Evolutionary conservation across 75 land plant species (phyloP), one percentile per base, ranked within the genome.

Genomic region (Picea glauca): DNA sequence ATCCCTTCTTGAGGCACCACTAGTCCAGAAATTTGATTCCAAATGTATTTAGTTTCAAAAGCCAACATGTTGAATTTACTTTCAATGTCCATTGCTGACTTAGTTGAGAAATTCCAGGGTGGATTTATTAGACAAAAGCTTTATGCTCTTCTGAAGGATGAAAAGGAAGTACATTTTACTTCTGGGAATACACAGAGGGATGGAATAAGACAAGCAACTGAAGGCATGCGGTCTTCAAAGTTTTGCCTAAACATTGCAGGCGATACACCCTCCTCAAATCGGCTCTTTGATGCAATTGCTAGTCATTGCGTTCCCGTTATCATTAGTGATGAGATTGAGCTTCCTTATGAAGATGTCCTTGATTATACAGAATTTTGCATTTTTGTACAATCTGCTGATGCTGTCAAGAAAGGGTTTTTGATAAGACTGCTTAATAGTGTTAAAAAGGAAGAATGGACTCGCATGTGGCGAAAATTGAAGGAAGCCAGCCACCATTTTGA

Each of bases 251-350:
- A 93, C 58, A 88, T 95, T 73, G 98, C 98, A 4, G 98, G 98
- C 4, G 98, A 95, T 82, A 95, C 98, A 13, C 98, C 98, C 12
- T 95, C 98, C 8, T 95, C 98, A 18, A 95, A 95, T 77, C 90
- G 98, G 13, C 91, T 94, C 2, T 94, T 92, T 82, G 97, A 94
- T 80, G 92, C 97, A 15, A 89, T 94, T 61, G 94, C 78, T 15
- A 92, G 92, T 80, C 97, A 94, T 75, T 94, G 97, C 76, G 90
- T 94, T 46, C 97, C 97, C 21, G 97, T 94, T 33, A 90, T 94
- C 23, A 86, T 94, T 58, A 94, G 97, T 46, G 97, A 94, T 73
- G 91, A 93, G 33, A 95, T 95, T 60, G 98, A 95, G 84, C 91
- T 95, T 31, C 98, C 98, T 32, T 95, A 77, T 76, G 98, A 95